Evolutionary conservation across 164 flowering plant species (phyloP), one percentile per base, ranked within the genome.

Genomic region (Magnolia officinalis): DNA sequence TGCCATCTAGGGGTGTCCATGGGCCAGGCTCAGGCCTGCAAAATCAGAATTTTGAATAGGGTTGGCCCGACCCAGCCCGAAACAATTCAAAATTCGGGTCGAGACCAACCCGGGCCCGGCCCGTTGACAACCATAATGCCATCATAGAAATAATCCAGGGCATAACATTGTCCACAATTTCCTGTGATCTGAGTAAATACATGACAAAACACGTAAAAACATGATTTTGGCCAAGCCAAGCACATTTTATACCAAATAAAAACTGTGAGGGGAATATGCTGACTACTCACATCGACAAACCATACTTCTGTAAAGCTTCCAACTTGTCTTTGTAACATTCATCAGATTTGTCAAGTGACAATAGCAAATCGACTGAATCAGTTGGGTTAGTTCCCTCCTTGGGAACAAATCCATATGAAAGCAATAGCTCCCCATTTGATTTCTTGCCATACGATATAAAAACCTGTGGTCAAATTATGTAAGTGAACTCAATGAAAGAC

Each of bases 371-470:
- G 70, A 85, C 99, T n/a, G 95, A 90, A 82, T 93, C 99, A 77
- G 83, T 85, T 24, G 98, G 96, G 75, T 95, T 93, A 75, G 96
- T 86, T 68, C 99, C 98, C 74, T 93, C 96, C 79, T 78, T 89
- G 24, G 98, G 97, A 81, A 95, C 98, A 87, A 95, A 95, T 74
- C 98, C 99, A 85, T 95, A 95, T 10, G 99, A 95, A 26, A 95
- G 92, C 83, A 95, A 79, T 16, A 95, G 85, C 84, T 95, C 99
- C 72, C 99, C 98, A 82, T 93, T 95, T 59, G 99, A 95, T 84
- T 95, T 95, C 81, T 81, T 92, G n/a, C 99, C 99, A 80, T 95
- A 95, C 16, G 99, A 95, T 80, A 95, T 93, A 74, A 95, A 95
- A 65, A 95, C 98, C 98, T 95, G 89, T 73, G 75, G 13, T 20